Evolutionary conservation across 2,329 filamentous ascomycete genomes (phyloP).

Genomic region (Exserohilum rostratum): DNA sequence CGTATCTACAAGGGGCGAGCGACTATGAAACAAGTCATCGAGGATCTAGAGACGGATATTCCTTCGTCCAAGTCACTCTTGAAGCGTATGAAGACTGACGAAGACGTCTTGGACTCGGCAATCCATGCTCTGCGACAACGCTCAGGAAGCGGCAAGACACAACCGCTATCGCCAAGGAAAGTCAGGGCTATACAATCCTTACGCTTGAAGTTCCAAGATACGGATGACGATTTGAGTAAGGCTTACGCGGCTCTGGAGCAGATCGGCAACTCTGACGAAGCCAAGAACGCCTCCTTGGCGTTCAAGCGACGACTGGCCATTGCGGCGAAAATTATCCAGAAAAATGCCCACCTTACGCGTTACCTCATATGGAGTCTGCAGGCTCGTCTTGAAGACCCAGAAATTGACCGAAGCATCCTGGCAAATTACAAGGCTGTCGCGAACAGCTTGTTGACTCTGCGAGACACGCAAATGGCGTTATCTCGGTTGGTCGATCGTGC

Average conservation of each 20-base stretch:
- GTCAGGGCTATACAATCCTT: conserved; percentile 14
- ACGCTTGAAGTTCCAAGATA: conserved; percentile 23
- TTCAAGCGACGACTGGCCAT: conserved; percentile 31
- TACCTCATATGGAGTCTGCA: conserved; percentile 38
- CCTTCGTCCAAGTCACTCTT: conserved; percentile 34
- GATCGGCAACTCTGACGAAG: conserved; percentile 8
- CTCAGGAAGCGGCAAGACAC: conserved; percentile 5
- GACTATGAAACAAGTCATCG: conserved; percentile 29
- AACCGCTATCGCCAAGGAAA: conserved; percentile 15
- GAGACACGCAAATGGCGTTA: conserved; percentile 41
- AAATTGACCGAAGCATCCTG: conserved; percentile 15
- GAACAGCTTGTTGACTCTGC: conserved; percentile 33
- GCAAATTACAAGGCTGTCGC: conserved; percentile 28
- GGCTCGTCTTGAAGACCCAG: conserved; percentile 32
- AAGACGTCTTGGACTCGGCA: conserved; percentile 25
- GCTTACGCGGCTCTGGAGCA: conserved; percentile 22
- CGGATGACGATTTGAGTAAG: conserved; percentile 25
- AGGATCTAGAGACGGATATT: conserved; percentile 35
- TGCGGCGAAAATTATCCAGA: conserved; percentile 31
- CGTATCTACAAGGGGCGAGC: conserved; percentile 29
- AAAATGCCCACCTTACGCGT: conserved; percentile 36
- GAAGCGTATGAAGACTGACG: conserved; percentile 33
- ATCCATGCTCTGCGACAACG: conserved; percentile 18
- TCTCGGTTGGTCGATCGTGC: conserved; percentile 30
- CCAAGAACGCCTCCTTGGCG: conserved; percentile 13